These are phyloP conservation scores for Flaveria robusta DNA, from an alignment of 129 eudicot species.

Conservation along the genomic window DNA sequence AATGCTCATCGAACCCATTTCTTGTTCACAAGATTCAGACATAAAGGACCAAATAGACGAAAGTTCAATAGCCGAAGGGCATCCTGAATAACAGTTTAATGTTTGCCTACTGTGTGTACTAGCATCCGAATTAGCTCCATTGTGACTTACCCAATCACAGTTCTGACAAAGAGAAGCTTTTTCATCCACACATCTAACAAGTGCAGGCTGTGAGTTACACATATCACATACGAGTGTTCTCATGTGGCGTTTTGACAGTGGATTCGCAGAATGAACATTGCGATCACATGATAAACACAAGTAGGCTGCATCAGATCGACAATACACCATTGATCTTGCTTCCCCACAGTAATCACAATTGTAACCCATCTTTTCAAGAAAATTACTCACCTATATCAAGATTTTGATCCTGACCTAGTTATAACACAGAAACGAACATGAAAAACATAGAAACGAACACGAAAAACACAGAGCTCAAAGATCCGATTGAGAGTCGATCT, in stretches of 20 bases:
- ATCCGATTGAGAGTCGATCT: not conserved
- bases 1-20: constrained; percentile 36
- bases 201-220: constrained; percentile 71
- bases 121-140: constrained; percentile 38
- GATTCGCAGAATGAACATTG: constrained; percentile 80
- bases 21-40: constrained; percentile 57
- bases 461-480: not conserved
- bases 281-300: constrained; percentile 34
- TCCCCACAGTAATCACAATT: constrained; percentile 76
- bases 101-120: constrained; percentile 61
- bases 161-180: constrained; percentile 66
- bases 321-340: constrained; percentile 71
- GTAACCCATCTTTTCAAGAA: constrained; percentile 50
- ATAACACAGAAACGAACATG: not conserved
- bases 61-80: constrained; percentile 78
- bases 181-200: constrained; percentile 72
- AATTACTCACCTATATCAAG: not conserved
- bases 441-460: no score
- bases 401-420: not conserved
- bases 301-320: constrained; percentile 71
- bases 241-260: constrained; percentile 77
- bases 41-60: constrained; percentile 69
- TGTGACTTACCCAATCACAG: constrained; percentile 69
- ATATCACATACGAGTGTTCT: constrained; percentile 79
- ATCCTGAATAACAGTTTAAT: constrained; percentile 67